phyloP scores from a whole-genome alignment of 2,329 filamentous ascomycete genomes.

The Fusarium sp. region DNA sequence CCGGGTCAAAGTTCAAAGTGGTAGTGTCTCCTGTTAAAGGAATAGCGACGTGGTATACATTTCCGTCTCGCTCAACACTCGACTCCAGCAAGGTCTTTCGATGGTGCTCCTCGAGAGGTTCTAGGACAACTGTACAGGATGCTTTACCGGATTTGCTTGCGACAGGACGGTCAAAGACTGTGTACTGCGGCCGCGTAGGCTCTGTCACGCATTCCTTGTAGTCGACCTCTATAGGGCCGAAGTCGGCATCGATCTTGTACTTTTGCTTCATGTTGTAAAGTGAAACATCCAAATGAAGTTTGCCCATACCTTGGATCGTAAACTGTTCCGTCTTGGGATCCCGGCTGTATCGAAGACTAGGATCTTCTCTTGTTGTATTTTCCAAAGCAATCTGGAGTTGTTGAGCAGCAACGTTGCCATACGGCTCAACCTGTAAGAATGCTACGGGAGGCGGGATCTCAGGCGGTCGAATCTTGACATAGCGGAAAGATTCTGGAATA shows the following conservation, averaged over 20 bases:
- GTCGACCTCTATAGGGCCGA: constrained; percentile 93
- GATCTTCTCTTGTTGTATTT: constrained; percentile 89
- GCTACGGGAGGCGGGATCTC: constrained; percentile 94
- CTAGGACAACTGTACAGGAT: constrained; percentile 76
- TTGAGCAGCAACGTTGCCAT: constrained; percentile 83
- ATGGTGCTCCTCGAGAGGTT: constrained; percentile 66
- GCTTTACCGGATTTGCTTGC: constrained; percentile 85
- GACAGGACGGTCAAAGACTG: constrained; percentile 81
- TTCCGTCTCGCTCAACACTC: constrained; percentile 74
- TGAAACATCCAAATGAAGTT: constrained; percentile 94
- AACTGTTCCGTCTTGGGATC: constrained; percentile 95
- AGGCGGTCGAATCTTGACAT: constrained; percentile 87
- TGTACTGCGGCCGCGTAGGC: constrained; percentile 67
- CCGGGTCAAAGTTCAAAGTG: constrained; percentile 63
- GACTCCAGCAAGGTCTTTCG: constrained; percentile 57
- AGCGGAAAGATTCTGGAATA: constrained; percentile 76
- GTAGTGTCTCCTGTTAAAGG: constrained; percentile 63
- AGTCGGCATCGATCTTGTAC: constrained; percentile 87
- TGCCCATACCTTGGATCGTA: constrained; percentile 94
- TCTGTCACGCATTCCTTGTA: constrained; percentile 86
- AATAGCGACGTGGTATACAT: constrained; percentile 71
- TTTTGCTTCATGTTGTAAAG: constrained; percentile 88
- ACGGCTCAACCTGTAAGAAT: constrained; percentile 91
- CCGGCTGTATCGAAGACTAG: constrained; percentile 85
- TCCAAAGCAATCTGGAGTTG: constrained; percentile 81